phyloP scores from a whole-genome alignment of 306 rosid genomes.

The Castanopsis chinensis region DNA sequence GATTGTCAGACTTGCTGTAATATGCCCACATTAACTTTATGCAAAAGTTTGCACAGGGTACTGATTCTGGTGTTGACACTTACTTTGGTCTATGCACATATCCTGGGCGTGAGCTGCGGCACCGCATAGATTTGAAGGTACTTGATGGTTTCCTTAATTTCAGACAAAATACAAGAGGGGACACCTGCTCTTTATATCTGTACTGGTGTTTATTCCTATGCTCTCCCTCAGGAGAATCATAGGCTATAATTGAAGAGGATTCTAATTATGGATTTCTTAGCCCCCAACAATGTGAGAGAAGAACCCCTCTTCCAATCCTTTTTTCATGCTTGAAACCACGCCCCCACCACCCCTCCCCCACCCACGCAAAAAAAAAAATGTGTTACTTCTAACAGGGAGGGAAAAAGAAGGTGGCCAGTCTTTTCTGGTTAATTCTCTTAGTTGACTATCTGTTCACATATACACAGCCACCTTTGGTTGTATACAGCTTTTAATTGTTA shows the following conservation, averaged over 20 bases:
- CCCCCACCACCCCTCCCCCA: neutral
- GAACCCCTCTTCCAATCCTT: neutral
- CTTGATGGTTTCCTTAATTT: neutral
- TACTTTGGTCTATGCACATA: conserved; percentile 90
- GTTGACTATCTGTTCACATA: conserved; percentile 7
- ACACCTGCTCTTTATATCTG: neutral
- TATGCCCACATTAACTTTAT: conserved; percentile 2
- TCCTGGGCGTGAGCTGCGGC: conserved; percentile 84
- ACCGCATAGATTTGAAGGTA: conserved; percentile 91
- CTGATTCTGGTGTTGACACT: conserved; percentile 87
- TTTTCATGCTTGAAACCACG: neutral
- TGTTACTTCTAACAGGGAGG: neutral
- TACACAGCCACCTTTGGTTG: conserved; percentile 9
- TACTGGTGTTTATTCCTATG: neutral
- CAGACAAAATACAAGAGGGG: neutral
- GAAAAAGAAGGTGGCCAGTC: neutral
- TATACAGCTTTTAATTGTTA: neutral
- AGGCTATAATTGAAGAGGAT: neutral
- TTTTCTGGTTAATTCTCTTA: neutral
- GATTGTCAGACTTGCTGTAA: neutral
- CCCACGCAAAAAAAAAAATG: too few species aligned
- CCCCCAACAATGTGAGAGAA: neutral
- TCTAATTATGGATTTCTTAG: neutral
- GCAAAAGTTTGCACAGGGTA: conserved; percentile 51
- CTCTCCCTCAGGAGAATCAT: neutral